These are phyloP conservation scores for Blepharisma stoltei DNA, from an alignment of 73 alveolate genomes.

Conservation along the genomic window DNA sequence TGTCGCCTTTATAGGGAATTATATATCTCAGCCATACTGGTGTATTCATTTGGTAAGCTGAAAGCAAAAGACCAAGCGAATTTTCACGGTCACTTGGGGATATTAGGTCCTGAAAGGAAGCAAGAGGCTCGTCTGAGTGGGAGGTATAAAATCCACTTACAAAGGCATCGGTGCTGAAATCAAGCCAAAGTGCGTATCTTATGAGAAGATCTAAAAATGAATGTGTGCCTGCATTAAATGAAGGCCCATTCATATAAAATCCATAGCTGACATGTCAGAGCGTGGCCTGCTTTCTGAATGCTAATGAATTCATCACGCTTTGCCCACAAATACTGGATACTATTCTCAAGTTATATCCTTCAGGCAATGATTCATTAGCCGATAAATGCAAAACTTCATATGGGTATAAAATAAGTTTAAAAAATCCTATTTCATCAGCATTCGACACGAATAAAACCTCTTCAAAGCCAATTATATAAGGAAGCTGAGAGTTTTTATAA, in stretches of 20 bases:
- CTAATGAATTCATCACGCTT: neutral
- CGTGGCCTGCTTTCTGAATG: neutral
- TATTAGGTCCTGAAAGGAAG: neutral
- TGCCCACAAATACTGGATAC: neutral
- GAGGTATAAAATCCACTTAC: conserved; percentile 23
- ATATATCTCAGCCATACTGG: conserved; percentile 4
- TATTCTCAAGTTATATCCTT: neutral
- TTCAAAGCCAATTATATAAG: conserved; percentile 21
- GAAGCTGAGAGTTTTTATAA: neutral
- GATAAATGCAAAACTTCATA: neutral
- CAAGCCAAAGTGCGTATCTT: conserved; percentile 22
- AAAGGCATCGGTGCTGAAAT: neutral
- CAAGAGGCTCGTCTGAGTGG: neutral
- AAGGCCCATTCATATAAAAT: conserved; percentile 7
- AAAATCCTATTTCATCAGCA: conserved; percentile 5
- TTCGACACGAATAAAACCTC: neutral
- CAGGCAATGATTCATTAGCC: neutral
- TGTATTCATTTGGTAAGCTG: neutral
- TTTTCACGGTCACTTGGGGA: neutral
- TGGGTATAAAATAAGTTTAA: neutral
- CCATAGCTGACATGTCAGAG: neutral
- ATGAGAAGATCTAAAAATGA: conserved; percentile 11
- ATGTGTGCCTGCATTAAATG: conserved; percentile 6
- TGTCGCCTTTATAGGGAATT: conserved; percentile 1
- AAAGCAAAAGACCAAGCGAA: neutral